These are phyloP conservation scores for Gloeostereum incarnatum DNA, from an alignment of 768 basidiomycete genomes.

Conservation along the genomic window DNA sequence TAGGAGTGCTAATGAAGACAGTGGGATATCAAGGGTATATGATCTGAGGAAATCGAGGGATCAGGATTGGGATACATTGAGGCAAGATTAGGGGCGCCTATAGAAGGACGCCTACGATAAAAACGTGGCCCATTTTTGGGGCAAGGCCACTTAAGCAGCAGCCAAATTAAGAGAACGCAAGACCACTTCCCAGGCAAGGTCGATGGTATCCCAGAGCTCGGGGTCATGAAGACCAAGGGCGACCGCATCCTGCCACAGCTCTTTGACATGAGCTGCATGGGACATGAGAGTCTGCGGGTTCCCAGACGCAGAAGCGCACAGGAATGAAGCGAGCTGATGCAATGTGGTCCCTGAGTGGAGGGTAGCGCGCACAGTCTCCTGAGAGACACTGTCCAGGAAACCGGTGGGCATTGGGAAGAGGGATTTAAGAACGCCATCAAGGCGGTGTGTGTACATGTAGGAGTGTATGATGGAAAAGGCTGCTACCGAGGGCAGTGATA, in stretches of 20 bases:
- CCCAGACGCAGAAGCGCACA: conserved; percentile 35
- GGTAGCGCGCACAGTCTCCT: conserved; percentile 30
- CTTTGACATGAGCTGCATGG: conserved; percentile 64
- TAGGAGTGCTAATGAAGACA: too few species aligned
- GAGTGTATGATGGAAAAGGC: conserved; percentile 57
- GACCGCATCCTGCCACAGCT: conserved; percentile 73
- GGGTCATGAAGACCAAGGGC: conserved; percentile 65
- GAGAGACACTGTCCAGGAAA: conserved; percentile 34
- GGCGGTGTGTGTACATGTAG: conserved; percentile 63
- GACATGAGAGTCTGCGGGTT: conserved; percentile 35
- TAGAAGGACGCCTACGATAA: too few species aligned
- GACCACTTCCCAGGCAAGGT: conserved; percentile 75
- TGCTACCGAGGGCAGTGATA: conserved; percentile 62
- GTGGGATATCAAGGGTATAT: too few species aligned
- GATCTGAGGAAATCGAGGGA: too few species aligned
- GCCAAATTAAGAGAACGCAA: conserved; percentile 30
- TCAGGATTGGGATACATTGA: too few species aligned
- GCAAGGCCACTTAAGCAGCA: too few species aligned
- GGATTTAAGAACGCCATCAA: conserved; percentile 45
- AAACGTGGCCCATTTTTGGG: too few species aligned
- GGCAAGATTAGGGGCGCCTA: conserved; percentile 5
- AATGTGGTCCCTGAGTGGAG: conserved; percentile 41
- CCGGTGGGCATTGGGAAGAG: conserved; percentile 50
- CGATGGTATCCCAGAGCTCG: conserved; percentile 69
- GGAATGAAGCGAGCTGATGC: conserved; percentile 45